Conservation (phyloP, 257 asterid genomes). For the Agastache rugosa region DNA sequence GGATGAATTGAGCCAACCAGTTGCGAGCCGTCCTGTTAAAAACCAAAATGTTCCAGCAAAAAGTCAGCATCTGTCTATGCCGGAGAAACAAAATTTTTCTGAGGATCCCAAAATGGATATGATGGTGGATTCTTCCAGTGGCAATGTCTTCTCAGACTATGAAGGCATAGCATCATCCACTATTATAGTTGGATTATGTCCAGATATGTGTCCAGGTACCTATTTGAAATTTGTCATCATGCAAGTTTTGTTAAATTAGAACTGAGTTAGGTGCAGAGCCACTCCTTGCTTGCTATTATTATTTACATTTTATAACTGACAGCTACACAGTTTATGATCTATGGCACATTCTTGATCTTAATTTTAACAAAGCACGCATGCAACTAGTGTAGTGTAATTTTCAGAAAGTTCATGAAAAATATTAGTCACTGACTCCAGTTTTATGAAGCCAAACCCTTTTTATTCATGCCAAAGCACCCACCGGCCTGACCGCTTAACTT, state of each 20-base stretch:
- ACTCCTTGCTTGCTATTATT: conserved; percentile 3
- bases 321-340: conserved; percentile 5
- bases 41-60: conserved; percentile 57
- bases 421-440: conserved; percentile 18
- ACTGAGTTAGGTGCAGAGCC: conserved; percentile 26
- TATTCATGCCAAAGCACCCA: conserved; percentile 30
- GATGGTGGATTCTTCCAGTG: conserved; percentile 52
- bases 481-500: conserved; percentile 32
- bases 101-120: conserved; percentile 54
- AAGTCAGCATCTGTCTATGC: conserved; percentile 50
- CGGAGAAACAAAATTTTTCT: conserved; percentile 46
- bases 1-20: conserved; percentile 68
- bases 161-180: conserved; percentile 60
- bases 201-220: conserved; percentile 98
- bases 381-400: conserved; percentile 8
- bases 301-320: conserved; percentile 24
- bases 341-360: conserved; percentile 11
- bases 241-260: conserved; percentile 22
- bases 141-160: conserved; percentile 47
- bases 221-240: conserved; percentile 30
- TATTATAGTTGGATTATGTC: conserved; percentile 79
- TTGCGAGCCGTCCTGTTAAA: conserved; percentile 43
- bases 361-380: conserved; percentile 1
- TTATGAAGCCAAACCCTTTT: not conserved
- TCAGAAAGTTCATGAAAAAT: conserved; percentile 17